Base-by-base conservation (phyloP, 768 basidiomycete genomes). In the Grammothele lineata region DNA sequence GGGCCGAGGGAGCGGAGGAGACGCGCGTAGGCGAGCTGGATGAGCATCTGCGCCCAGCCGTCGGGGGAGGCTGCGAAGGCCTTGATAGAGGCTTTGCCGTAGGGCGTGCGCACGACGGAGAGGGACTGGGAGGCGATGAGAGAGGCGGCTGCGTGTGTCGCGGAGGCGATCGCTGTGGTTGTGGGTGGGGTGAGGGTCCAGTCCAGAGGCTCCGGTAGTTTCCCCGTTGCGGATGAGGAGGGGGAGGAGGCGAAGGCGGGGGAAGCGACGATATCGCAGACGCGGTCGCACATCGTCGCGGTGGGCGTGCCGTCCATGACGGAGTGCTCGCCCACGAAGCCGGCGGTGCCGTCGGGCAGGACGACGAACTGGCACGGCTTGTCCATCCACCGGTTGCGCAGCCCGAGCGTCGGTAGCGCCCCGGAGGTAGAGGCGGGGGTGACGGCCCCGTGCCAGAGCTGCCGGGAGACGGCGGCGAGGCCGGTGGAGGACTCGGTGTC, bases 291-390 rank as follows among this genome's bases (percentile, higher is more conserved):
- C 56, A 90, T 62, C 19, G 88, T 76, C 21, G 77, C 80, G 14
- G 80, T 86, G 4, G 90, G 90, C 14, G 90, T 92, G 27, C 90
- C 90, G 57, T 92, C 90, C 90, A 92, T 92, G 48, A 88, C 73
- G 15, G 87, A 89, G 62, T 92, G 94, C 64, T 97, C 94, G 37
- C 94, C 94, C 78, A 95, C 87, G 57, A 96, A 67, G 4, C 92
- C 94, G 1, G 90, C 85, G 40, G 78, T 71, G 11, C 73, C 80
- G 53, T 91, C 88, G 63, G 90, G 88, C 58, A 82, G 91, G 5
- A 97, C 79, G 48, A 96, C 78, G 62, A 92, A 83, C 62, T 97
- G 80, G 47, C 81, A 63, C 8, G 94, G 93, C 66, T 96, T 97
- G 68, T 97, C 94, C 38, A 92, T 81, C 83, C 86, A 90, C 35